A percentile compares a stretch with the other conserved stretches of the same genome.
Conservation (phyloP, 2,329 filamentous ascomycete genomes). For the Clarireedia monteithiana region DNA sequence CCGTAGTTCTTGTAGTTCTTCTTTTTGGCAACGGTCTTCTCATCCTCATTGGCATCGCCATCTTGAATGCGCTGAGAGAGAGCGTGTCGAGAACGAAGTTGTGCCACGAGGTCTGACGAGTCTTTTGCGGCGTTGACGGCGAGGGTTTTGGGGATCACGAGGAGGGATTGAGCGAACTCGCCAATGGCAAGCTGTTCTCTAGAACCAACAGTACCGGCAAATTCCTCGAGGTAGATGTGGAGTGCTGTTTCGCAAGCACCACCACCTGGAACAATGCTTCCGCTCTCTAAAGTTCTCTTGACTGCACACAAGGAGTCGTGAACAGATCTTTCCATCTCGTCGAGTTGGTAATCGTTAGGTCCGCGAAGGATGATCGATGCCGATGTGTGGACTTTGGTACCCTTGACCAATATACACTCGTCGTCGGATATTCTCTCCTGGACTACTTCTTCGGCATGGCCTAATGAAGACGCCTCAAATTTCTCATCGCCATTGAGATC, state of each 20-base stretch:
- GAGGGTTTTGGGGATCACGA: conserved; percentile 91
- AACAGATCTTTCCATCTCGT: conserved; percentile 98
- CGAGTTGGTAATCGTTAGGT: conserved; percentile 90
- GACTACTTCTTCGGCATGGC: conserved; percentile 89
- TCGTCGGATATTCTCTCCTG: conserved; percentile 98
- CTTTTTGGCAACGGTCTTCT: conserved; percentile 83
- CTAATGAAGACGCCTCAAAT: conserved; percentile 85
- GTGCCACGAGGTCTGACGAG: conserved; percentile 86
- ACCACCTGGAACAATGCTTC: conserved; percentile 91
- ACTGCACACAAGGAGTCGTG: conserved; percentile 96
- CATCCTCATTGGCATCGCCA: conserved; percentile 74
- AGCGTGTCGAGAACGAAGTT: conserved; percentile 89
- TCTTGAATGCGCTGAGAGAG: conserved; percentile 88
- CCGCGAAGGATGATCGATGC: conserved; percentile 95
- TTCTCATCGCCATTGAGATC: conserved; percentile 97
- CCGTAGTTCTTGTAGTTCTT: conserved; percentile 99
- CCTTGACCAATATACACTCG: conserved; percentile 94
- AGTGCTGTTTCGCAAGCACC: conserved; percentile 97
- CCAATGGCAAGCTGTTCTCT: conserved; percentile 96
- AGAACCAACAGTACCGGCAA: conserved; percentile 92
- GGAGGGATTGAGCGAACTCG: conserved; percentile 91
- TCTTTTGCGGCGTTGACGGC: conserved; percentile 97
- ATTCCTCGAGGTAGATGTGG: conserved; percentile 98
- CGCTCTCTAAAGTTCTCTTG: conserved; percentile 93
- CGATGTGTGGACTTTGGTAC: conserved; percentile 87